Conservation (phyloP, 73 alveolate species). For the Halteria grandinella region DNA sequence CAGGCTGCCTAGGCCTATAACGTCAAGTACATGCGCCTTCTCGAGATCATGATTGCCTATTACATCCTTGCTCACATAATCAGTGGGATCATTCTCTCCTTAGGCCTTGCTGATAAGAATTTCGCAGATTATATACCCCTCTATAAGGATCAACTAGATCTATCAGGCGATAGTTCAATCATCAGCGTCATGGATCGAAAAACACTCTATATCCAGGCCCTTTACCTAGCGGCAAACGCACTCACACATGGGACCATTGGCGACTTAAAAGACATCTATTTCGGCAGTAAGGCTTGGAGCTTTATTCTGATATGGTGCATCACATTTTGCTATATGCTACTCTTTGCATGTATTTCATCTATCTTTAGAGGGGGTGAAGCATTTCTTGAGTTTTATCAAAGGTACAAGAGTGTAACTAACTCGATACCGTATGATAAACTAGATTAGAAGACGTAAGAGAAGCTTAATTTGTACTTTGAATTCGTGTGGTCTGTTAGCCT, state of each 20-base stretch:
- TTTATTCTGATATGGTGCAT: conserved; percentile 43
- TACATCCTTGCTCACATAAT: conserved; percentile 56
- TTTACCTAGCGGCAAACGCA: conserved; percentile 55
- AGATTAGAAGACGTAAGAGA: not conserved
- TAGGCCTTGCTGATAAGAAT: conserved; percentile 32
- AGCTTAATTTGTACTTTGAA: conserved; percentile 45
- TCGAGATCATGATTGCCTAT: conserved; percentile 62
- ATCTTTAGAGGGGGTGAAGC: conserved; percentile 45
- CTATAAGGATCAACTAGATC: conserved; percentile 56
- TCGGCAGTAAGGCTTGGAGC: conserved; percentile 50
- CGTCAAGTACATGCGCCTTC: conserved; percentile 43
- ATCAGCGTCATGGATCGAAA: conserved; percentile 5
- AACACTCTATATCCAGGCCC: conserved; percentile 60
- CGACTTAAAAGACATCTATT: conserved; percentile 49
- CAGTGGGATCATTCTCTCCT: conserved; percentile 44
- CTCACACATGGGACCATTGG: conserved; percentile 76
- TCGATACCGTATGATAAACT: conserved; percentile 12
- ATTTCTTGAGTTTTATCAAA: conserved; percentile 43
- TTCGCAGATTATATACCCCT: no score
- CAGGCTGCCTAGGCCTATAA: conserved; percentile 13
- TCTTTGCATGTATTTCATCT: conserved; percentile 67
- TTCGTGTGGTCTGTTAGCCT: conserved; percentile 58
- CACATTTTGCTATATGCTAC: conserved; percentile 61
- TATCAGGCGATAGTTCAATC: conserved; percentile 1
- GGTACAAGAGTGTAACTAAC: conserved; percentile 28